Base-by-base conservation (phyloP, 1,139 yeast genomes). In the Magnusiomyces suaveolens region DNA sequence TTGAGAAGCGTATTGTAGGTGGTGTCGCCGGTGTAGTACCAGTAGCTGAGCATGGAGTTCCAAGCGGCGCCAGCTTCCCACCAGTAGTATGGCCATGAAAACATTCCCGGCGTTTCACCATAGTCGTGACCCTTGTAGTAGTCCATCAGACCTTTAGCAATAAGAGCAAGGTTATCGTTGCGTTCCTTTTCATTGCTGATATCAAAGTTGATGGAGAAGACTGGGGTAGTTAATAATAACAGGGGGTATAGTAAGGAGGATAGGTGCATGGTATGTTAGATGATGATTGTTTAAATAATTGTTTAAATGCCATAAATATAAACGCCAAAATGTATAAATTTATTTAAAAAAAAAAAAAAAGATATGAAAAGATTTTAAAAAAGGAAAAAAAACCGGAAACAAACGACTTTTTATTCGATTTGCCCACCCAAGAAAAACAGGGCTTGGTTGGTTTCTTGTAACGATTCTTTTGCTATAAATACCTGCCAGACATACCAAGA, bases 41-140 rank as follows among this genome's bases (percentile, higher is more conserved):
- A 74, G 65, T 82, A 84, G 66, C 84, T 90, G 53, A 87, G 71
- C 70, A 87, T 64, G 4, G 87, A 78, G 16, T 90, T 92, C 82
- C 87, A 83, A 0, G 87, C 88, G 56, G 88, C 95, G 59, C 95
- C 96, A 46, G 94, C 92, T 72, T 84, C 87, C 96, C 96, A 88
- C 96, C 96, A 88, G 74, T 84, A 87, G 72, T 85, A 86, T 1
- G 95, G 95, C 58, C 74, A 66, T n/a, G 76, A 72, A 67, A 88
- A 87, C 84, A 81, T 79, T 38, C 96, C 96, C 26, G 86, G 78
- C 12, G 84, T 75, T 25, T 87, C 72, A 62, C 75, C 75, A 54
- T 74, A 70, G 36, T 78, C 71, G 50, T 71, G 63, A 46, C 96
- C 96, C 50, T 81, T 83, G 66, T 88, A 87, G 70, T 89, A 89